Conservation (phyloP, 2,329 filamentous ascomycete genomes). For the Neonectria ditissima region DNA sequence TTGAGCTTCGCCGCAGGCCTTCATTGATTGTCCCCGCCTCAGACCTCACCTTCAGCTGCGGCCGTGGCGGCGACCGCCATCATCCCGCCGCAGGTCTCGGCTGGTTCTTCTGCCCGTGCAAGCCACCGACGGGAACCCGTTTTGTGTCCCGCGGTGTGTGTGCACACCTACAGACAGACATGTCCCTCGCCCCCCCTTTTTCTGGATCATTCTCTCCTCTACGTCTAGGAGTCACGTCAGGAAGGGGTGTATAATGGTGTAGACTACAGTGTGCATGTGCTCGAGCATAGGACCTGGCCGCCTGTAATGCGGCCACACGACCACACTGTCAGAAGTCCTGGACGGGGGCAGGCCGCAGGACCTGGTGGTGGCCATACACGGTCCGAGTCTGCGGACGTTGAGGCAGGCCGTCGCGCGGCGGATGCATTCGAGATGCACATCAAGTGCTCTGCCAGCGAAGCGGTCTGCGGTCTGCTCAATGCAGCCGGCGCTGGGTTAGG, state of each 20-base stretch:
- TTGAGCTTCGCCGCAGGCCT: slow-evolving; percentile 6
- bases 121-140: slow-evolving; percentile 27
- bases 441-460: slow-evolving; percentile 31
- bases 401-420: slow-evolving; percentile 26
- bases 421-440: slow-evolving; percentile 31
- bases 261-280: slow-evolving; percentile 19
- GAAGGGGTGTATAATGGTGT: slow-evolving; percentile 17
- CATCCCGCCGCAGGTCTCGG: slow-evolving; percentile 30
- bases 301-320: slow-evolving; percentile 40
- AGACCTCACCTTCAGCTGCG: slow-evolving; percentile 17
- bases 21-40: neutral
- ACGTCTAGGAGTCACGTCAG: slow-evolving; percentile 17
- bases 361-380: slow-evolving; percentile 32
- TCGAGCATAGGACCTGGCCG: slow-evolving; percentile 40
- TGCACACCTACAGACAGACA: slow-evolving; percentile 15
- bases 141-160: slow-evolving; percentile 20
- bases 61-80: slow-evolving; percentile 4
- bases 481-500: slow-evolving; percentile 30
- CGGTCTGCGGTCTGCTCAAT: slow-evolving; percentile 30
- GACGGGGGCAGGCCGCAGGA: slow-evolving; percentile 25
- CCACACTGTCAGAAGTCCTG: slow-evolving; percentile 7
- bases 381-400: slow-evolving; percentile 29
- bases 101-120: slow-evolving; percentile 19
- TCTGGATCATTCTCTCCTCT: slow-evolving; percentile 8
- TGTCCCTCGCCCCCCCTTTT: slow-evolving; percentile 23